Conservation (phyloP, 306 rosid species). For the Canavalia gladiata region DNA sequence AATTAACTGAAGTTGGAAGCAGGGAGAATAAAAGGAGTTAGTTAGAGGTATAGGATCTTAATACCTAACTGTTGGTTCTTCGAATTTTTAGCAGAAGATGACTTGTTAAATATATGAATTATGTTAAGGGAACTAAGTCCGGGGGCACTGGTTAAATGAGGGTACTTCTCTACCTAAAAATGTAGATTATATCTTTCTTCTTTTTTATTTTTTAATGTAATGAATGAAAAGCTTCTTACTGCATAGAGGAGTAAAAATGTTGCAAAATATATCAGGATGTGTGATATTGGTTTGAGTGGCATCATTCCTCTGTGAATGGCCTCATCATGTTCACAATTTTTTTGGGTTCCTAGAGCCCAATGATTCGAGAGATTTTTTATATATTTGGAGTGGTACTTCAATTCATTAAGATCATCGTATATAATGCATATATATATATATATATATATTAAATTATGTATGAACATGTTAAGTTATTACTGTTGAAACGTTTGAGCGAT, state of each 20-base stretch:
- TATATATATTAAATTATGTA: too few species aligned
- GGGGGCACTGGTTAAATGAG: conserved; percentile 16
- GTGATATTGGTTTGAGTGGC: neutral
- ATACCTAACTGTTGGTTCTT: conserved; percentile 73
- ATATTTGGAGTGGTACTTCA: too few species aligned
- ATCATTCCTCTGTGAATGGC: neutral
- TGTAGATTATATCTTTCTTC: conserved; percentile 27
- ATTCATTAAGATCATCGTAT: too few species aligned
- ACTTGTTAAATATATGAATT: conserved; percentile 50
- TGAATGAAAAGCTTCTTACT: neutral
- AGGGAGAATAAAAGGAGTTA: conserved; percentile 38
- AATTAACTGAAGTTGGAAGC: conserved; percentile 52
- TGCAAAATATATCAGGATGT: neutral
- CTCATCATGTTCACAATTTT: neutral
- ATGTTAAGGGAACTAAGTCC: conserved; percentile 45
- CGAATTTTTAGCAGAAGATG: conserved; percentile 67
- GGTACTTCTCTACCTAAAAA: conserved; percentile 34
- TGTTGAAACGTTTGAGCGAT: too few species aligned
- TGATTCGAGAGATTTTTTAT: too few species aligned
- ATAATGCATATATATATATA: too few species aligned
- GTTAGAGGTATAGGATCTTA: conserved; percentile 58
- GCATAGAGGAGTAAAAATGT: neutral
- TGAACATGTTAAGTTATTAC: too few species aligned
- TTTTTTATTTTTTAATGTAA: neutral
- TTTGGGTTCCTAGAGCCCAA: neutral